phyloP scores from a whole-genome alignment of 129 eudicot species.

The Arctium minus region DNA sequence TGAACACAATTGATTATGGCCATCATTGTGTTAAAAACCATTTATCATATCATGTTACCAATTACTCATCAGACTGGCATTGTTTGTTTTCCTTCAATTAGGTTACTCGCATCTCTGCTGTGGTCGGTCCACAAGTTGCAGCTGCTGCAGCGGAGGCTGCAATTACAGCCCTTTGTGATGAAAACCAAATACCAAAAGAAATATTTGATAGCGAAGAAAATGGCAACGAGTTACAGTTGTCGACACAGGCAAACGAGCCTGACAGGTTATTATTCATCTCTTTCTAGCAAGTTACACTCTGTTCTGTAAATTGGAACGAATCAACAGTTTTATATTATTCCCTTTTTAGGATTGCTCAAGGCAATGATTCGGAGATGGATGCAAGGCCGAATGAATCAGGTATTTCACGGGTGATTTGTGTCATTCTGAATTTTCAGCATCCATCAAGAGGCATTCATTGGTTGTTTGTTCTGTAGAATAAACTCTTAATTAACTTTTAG shows the following conservation, averaged over 20 bases:
- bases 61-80: neutral
- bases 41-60: too few species aligned
- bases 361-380: conserved; percentile 41
- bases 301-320: neutral
- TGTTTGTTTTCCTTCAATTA: conserved; percentile 10
- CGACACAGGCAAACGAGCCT: conserved; percentile 31
- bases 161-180: conserved; percentile 74
- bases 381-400: conserved; percentile 44
- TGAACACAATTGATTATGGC: neutral
- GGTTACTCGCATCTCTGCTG: conserved; percentile 70
- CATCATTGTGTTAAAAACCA: neutral
- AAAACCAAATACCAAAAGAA: conserved; percentile 64
- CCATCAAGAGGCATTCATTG: neutral
- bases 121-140: conserved; percentile 71
- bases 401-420: conserved; percentile 2
- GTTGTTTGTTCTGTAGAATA: neutral
- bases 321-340: neutral
- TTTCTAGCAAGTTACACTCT: neutral
- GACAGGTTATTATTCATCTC: conserved; percentile 45
- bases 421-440: neutral
- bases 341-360: conserved; percentile 35
- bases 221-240: conserved; percentile 27
- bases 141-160: conserved; percentile 92
- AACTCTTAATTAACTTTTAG: neutral
- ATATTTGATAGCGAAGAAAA: conserved; percentile 58